Conservation (phyloP, 106 monocot species). For the Gastrodia elata region DNA sequence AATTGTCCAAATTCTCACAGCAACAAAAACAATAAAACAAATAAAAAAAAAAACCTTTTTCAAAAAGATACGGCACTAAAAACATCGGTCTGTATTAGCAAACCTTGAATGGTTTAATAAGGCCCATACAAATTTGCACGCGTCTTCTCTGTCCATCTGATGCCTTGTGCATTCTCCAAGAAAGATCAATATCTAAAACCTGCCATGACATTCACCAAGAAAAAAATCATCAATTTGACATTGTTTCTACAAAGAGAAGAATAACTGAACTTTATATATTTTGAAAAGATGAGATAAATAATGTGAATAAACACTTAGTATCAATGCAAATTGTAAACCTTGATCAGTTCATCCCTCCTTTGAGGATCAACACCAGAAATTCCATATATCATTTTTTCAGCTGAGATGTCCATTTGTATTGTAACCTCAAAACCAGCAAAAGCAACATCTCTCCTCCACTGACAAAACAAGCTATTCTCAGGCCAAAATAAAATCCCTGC, state of each 20-base stretch:
- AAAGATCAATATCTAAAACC: slow-evolving; percentile 87
- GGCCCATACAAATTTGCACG: slow-evolving; percentile 98
- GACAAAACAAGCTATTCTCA: slow-evolving; percentile 7
- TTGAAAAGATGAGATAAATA: slow-evolving; percentile 1
- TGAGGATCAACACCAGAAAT: slow-evolving; percentile 70
- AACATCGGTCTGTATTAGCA: neutral
- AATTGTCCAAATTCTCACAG: no score
- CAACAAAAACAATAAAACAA: no score
- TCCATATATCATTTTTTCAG: slow-evolving; percentile 93
- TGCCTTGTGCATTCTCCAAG: slow-evolving; percentile 87
- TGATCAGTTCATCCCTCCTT: slow-evolving; percentile 85
- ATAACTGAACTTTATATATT: neutral
- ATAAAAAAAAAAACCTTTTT: neutral
- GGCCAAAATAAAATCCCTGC: neutral
- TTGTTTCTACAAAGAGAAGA: neutral
- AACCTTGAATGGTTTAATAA: slow-evolving; percentile 86
- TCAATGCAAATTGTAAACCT: slow-evolving; percentile 28
- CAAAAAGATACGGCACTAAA: no score
- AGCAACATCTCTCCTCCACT: slow-evolving; percentile 96
- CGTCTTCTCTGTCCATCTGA: slow-evolving; percentile 93
- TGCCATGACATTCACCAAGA: slow-evolving; percentile 11
- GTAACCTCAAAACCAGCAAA: slow-evolving; percentile 96
- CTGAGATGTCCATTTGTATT: slow-evolving; percentile 91
- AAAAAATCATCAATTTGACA: neutral
- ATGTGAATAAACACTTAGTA: neutral